Conservation (phyloP, 805 yeast genomes). For the Ogataea wickerhamii region DNA sequence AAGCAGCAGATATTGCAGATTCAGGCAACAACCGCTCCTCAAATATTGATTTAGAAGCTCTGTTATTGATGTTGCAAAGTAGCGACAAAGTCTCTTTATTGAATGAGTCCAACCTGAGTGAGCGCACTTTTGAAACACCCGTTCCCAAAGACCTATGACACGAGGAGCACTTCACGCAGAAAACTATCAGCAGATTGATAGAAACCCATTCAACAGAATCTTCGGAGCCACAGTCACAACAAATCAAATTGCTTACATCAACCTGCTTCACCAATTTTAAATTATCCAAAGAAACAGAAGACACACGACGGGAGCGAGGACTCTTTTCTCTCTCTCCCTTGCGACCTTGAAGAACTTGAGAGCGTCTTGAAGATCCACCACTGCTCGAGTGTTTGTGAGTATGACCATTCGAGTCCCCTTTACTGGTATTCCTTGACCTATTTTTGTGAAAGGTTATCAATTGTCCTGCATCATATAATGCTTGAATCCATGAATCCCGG, state of each 20-base stretch:
- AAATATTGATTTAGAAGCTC: constrained; percentile 53
- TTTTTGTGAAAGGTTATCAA: constrained; percentile 22
- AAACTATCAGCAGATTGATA: constrained; percentile 60
- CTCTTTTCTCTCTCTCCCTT: constrained; percentile 3
- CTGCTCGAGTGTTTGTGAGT: neutral
- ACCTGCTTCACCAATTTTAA: constrained; percentile 38
- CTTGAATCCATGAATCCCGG: constrained; percentile 62
- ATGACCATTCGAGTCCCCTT: neutral
- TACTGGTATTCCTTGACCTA: neutral
- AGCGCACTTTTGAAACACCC: constrained; percentile 72
- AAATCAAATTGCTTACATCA: constrained; percentile 54
- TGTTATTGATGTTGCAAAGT: constrained; percentile 51
- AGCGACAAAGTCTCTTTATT: constrained; percentile 57
- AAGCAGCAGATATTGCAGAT: constrained; percentile 31
- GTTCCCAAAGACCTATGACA: constrained; percentile 86
- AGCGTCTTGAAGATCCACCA: neutral
- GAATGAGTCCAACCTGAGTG: constrained; percentile 70
- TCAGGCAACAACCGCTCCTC: constrained; percentile 38
- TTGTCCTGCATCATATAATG: constrained; percentile 53
- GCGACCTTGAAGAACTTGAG: neutral
- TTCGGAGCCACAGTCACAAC: constrained; percentile 76
- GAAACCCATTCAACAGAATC: constrained; percentile 85
- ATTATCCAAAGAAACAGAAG: constrained; percentile 32
- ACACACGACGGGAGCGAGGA: constrained; percentile 27
- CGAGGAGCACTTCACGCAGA: constrained; percentile 85